Conservation (phyloP, 768 basidiomycete genomes). For the Hygrophorus russula region DNA sequence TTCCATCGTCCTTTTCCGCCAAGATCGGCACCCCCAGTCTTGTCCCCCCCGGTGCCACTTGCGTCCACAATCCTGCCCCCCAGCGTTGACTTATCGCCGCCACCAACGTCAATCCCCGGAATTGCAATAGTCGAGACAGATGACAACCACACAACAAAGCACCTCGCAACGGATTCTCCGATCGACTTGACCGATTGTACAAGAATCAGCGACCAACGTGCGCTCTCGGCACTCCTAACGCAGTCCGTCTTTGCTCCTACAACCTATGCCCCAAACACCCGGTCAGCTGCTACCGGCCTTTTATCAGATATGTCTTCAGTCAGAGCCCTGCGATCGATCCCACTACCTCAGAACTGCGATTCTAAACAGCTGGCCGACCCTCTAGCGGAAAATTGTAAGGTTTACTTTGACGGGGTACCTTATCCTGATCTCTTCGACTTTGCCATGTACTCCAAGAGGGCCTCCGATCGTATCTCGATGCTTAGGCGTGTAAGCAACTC, state of each 20-base stretch:
- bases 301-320: background rate
- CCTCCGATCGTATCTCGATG: background rate
- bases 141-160: too few species aligned
- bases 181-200: too few species aligned
- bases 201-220: too few species aligned
- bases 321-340: background rate
- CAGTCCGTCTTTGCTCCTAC: background rate
- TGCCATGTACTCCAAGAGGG: background rate
- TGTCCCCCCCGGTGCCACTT: too few species aligned
- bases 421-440: slow-evolving; percentile 6
- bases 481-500: too few species aligned
- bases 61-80: too few species aligned
- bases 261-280: background rate
- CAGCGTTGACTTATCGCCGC: too few species aligned
- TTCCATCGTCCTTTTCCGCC: background rate
- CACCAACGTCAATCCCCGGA: too few species aligned
- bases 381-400: background rate
- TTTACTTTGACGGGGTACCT: background rate
- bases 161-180: too few species aligned
- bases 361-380: background rate
- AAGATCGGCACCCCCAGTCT: background rate
- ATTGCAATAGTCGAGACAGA: too few species aligned
- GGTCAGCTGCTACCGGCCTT: slow-evolving; percentile 1
- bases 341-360: background rate
- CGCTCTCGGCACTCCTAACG: too few species aligned